Conservation (phyloP, 352 stramenopile genomes). For the Globisporangium canariense region DNA sequence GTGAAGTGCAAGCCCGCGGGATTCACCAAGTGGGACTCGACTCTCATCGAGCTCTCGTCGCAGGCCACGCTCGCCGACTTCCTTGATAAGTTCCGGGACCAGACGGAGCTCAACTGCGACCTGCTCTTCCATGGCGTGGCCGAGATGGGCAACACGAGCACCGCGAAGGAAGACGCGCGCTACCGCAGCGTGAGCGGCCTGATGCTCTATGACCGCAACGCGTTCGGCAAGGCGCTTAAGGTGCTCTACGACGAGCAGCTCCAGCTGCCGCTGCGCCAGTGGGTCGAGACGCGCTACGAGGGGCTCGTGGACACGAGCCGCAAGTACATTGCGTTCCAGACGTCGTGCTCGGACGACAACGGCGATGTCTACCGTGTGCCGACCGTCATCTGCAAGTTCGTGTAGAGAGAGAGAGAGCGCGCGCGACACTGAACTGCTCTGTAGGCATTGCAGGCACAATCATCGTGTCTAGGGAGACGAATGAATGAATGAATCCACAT, state of each 20-base stretch:
- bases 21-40: conserved; percentile 93
- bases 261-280: conserved; percentile 46
- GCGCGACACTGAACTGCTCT: background rate
- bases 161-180: conserved; percentile 58
- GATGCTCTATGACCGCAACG: conserved; percentile 86
- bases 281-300: conserved; percentile 77
- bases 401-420: conserved; percentile 24
- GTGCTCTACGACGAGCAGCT: conserved; percentile 69
- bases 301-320: conserved; percentile 77
- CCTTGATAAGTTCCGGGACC: conserved; percentile 56
- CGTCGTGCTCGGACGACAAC: conserved; percentile 82
- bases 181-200: conserved; percentile 70
- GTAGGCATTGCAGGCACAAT: too few species aligned
- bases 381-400: conserved; percentile 86
- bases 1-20: conserved; percentile 83
- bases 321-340: conserved; percentile 84
- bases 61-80: conserved; percentile 69
- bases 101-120: conserved; percentile 76
- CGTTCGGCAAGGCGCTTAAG: conserved; percentile 68
- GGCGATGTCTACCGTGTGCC: conserved; percentile 80
- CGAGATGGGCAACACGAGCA: conserved; percentile 56
- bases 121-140: conserved; percentile 77
- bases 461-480: too few species aligned
- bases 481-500: background rate
- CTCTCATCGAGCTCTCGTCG: conserved; percentile 64